Evolutionary conservation across 108 stramenopile species (phyloP).

Genomic region (Pseudonitzschia delicatissima): DNA sequence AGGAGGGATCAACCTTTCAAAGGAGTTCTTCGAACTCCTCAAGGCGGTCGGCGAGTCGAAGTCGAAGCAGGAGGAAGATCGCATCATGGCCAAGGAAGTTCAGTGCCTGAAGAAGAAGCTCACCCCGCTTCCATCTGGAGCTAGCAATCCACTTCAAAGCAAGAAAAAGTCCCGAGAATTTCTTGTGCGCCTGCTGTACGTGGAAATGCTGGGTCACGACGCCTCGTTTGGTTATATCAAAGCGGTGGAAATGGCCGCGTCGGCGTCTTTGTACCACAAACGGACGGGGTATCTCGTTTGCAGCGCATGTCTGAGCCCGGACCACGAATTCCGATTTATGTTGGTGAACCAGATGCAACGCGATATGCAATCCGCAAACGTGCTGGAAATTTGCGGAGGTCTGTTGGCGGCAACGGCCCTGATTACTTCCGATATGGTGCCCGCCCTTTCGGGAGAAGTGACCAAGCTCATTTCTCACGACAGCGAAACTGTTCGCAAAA

Average conservation of each 20-base stretch:
- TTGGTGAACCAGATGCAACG: slow-evolving; percentile 98
- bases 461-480: slow-evolving; percentile 64
- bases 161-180: slow-evolving; percentile 96
- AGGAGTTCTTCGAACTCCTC: slow-evolving; percentile 99
- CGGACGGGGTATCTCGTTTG: slow-evolving; percentile 94
- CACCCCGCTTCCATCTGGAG: slow-evolving; percentile 46
- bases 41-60: slow-evolving; percentile 99
- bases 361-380: slow-evolving; percentile 87
- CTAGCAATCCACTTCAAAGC: slow-evolving; percentile 43
- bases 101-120: slow-evolving; percentile 84
- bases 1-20: slow-evolving; percentile 79
- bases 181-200: slow-evolving; percentile 96
- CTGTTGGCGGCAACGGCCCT: slow-evolving; percentile 81
- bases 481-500: slow-evolving; percentile 88
- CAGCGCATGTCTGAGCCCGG: slow-evolving; percentile 87
- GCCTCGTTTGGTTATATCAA: slow-evolving; percentile 95
- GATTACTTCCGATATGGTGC: slow-evolving; percentile 94
- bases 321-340: slow-evolving; percentile 99
- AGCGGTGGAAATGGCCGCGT: slow-evolving; percentile 95
- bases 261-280: slow-evolving; percentile 87
- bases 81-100: slow-evolving; percentile 93
- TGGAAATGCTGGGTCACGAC: slow-evolving; percentile 99
- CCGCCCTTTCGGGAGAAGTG: slow-evolving; percentile 74
- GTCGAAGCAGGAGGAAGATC: slow-evolving; percentile 99
- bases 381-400: slow-evolving; percentile 90